Conservation (phyloP, 2,329 filamentous ascomycete genomes). For the Calonectria honghensis region DNA sequence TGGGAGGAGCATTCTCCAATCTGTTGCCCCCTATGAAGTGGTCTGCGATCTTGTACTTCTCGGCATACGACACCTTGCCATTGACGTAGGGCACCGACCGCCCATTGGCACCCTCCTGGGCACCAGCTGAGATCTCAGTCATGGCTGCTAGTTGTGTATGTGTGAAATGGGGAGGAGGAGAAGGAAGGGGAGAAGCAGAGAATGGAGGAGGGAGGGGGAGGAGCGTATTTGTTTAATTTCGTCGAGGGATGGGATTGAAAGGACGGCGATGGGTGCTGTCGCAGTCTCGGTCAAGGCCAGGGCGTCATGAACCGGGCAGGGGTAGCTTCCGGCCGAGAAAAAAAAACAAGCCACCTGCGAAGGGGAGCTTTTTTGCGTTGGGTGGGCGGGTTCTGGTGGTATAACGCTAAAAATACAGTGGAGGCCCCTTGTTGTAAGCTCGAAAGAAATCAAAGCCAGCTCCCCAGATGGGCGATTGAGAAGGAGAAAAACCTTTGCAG, state of each 20-base stretch:
- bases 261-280: constrained; percentile 42
- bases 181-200: constrained; percentile 30
- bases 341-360: constrained; percentile 41
- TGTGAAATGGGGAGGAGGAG: constrained; percentile 49
- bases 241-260: constrained; percentile 49
- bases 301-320: constrained; percentile 56
- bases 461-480: constrained; percentile 25
- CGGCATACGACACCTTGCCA: constrained; percentile 81
- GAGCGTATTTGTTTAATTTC: constrained; percentile 44
- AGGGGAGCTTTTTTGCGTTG: constrained; percentile 41
- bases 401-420: constrained; percentile 56
- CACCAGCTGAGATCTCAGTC: constrained; percentile 67
- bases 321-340: constrained; percentile 54
- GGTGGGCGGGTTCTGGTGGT: constrained; percentile 42
- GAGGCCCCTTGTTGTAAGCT: constrained; percentile 37
- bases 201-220: constrained; percentile 31
- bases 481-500: constrained; percentile 32
- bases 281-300: constrained; percentile 53
- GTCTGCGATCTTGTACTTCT: constrained; percentile 87
- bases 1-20: constrained; percentile 85
- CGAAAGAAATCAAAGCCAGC: constrained; percentile 12
- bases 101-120: constrained; percentile 65
- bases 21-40: constrained; percentile 98
- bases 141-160: constrained; percentile 62
- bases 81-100: constrained; percentile 72